These are phyloP conservation scores for Fraxinus albicans DNA, from an alignment of 305 asterid genomes.

Conservation along the genomic window DNA sequence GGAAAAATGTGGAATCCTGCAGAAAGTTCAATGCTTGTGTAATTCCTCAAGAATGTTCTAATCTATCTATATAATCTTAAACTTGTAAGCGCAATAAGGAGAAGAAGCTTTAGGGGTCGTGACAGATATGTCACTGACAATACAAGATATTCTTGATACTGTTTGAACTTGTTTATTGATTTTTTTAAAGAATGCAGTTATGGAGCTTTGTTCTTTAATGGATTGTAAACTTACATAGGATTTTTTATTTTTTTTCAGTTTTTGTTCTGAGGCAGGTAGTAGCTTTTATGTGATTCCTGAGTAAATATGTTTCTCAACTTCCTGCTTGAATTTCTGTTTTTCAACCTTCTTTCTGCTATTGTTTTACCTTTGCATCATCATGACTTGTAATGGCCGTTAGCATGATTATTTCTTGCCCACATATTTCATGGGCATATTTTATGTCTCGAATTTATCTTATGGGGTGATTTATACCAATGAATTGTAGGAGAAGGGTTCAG, in stretches of 20 bases:
- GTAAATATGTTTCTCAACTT: background rate
- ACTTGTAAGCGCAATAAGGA: background rate
- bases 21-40: background rate
- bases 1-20: background rate
- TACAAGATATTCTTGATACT: background rate
- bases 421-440: background rate
- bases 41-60: background rate
- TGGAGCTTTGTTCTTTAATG: background rate
- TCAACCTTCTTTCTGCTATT: background rate
- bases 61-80: background rate
- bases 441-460: background rate
- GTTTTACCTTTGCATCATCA: background rate
- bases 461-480: slow-evolving; percentile 10
- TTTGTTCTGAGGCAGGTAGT: background rate
- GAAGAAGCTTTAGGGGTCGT: background rate
- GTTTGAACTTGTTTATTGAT: background rate
- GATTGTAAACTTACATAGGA: background rate
- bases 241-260: background rate
- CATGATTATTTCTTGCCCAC: background rate
- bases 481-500: slow-evolving; percentile 63
- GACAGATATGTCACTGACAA: background rate
- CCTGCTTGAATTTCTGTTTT: background rate
- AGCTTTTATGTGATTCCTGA: background rate
- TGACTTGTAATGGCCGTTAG: background rate
- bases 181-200: background rate